phyloP scores from a whole-genome alignment of 169 alveolate species.

The Hammondia hammondi region DNA sequence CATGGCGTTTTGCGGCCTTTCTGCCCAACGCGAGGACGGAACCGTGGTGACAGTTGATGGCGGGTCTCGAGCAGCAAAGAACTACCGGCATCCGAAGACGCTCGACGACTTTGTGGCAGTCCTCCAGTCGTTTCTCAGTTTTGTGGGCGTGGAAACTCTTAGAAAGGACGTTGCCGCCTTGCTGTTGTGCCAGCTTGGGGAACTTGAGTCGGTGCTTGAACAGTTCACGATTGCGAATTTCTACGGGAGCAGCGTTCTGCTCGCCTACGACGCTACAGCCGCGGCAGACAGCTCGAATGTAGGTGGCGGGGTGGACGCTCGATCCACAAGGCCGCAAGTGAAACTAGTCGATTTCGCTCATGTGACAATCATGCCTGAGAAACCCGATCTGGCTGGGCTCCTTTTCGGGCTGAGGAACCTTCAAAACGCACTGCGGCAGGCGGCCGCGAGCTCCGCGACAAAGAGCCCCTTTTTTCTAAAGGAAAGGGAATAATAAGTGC shows the following conservation, averaged over 20 bases:
- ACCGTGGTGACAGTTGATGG: not conserved
- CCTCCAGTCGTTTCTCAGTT: not conserved
- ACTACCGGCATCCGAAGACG: slow-evolving; percentile 5
- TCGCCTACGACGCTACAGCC: slow-evolving; percentile 12
- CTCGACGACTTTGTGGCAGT: not conserved
- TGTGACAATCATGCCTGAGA: not conserved
- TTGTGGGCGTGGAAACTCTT: not conserved
- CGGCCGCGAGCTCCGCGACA: not conserved
- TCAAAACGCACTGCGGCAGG: not conserved
- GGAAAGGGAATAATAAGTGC: too few relatives aligned
- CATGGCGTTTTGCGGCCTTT: slow-evolving; percentile 34
- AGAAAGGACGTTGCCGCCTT: not conserved
- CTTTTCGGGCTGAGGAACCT: not conserved
- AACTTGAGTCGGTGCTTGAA: not conserved
- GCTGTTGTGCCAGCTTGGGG: not conserved
- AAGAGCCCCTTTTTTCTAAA: not conserved
- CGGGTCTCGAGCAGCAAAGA: slow-evolving; percentile 2
- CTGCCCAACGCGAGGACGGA: not conserved
- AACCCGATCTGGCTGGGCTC: not conserved
- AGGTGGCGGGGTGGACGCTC: not conserved
- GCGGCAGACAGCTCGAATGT: not conserved
- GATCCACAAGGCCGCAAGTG: not conserved
- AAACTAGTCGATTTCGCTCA: slow-evolving; percentile 17
- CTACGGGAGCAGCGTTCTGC: slow-evolving; percentile 1
- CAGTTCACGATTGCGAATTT: not conserved